A percentile compares a stretch with the other conserved stretches of the same genome.
Conservation (phyloP, 2,329 filamentous ascomycete genomes). For the Venturia asperata region DNA sequence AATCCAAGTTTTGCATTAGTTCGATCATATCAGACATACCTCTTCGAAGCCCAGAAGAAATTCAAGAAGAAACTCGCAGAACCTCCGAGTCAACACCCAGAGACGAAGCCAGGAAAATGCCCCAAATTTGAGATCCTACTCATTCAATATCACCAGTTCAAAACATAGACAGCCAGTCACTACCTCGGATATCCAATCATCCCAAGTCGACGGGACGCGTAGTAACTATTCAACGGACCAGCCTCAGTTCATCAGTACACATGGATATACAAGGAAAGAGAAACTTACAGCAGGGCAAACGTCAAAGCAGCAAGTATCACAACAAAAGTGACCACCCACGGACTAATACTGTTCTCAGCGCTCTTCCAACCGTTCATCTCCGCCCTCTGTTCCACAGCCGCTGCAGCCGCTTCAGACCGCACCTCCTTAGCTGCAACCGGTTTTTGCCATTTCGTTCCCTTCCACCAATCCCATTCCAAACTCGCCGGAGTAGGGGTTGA, state of each 20-base stretch:
- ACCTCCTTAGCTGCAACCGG: neutral
- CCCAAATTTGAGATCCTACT: too few species aligned
- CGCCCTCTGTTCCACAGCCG: neutral
- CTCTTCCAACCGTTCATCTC: slow-evolving; percentile 6
- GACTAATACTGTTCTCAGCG: neutral
- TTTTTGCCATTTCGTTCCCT: neutral
- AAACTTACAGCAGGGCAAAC: neutral
- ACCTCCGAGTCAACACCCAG: neutral
- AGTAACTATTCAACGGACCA: neutral
- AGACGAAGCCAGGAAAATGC: neutral
- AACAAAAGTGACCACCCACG: neutral
- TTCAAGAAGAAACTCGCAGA: neutral
- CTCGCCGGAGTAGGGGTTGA: neutral
- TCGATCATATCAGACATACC: neutral
- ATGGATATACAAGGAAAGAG: neutral
- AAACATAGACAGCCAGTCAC: neutral
- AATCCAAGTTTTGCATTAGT: neutral
- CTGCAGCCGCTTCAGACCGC: neutral
- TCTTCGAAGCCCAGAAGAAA: neutral
- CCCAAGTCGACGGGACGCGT: neutral
- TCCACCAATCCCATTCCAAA: slow-evolving; percentile 9
- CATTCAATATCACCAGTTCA: neutral
- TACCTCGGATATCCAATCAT: slow-evolving; percentile 1
- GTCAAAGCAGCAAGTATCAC: neutral
- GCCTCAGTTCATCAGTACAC: slow-evolving; percentile 9